Percentiles rank a stretch among this genome's conserved stretches.
Evolutionary conservation across 2,329 filamentous ascomycete species (phyloP).

Genomic region (Fusarium gaditjirri): DNA sequence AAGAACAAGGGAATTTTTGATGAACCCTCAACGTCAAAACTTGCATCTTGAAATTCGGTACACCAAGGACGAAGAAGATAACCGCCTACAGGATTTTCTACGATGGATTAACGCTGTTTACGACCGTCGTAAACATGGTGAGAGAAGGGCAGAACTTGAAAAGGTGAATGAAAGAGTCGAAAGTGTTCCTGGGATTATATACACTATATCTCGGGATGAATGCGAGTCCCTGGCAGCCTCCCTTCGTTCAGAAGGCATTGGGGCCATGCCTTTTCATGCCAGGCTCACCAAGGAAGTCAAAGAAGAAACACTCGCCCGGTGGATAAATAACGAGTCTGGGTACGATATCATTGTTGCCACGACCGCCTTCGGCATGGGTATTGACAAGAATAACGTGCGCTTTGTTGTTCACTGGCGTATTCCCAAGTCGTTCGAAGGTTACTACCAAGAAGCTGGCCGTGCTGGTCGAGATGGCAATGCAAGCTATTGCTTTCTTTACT

Average conservation of each 20-base stretch:
- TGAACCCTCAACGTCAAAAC: constrained; percentile 85
- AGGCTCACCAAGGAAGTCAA: constrained; percentile 75
- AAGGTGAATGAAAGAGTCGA: constrained; percentile 65
- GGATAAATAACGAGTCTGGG: constrained; percentile 77
- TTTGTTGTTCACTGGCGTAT: constrained; percentile 96
- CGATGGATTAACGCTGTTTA: constrained; percentile 81
- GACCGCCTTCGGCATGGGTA: constrained; percentile 97
- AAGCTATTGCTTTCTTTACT: constrained; percentile 88
- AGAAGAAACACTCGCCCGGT: constrained; percentile 75
- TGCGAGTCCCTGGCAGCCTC: constrained; percentile 76
- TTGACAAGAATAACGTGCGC: constrained; percentile 93
- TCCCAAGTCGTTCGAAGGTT: constrained; percentile 93
- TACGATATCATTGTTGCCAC: constrained; percentile 96
- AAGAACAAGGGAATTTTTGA: constrained; percentile 78
- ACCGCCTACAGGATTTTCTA: constrained; percentile 78
- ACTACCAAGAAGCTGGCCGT: constrained; percentile 94
- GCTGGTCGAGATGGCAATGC: constrained; percentile 91
- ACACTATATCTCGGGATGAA: constrained; percentile 78
- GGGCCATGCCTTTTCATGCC: constrained; percentile 78
- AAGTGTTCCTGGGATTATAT: constrained; percentile 81
- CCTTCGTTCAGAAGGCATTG: constrained; percentile 74
- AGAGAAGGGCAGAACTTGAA: constrained; percentile 68
- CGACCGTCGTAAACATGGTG: constrained; percentile 69
- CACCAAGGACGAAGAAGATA: constrained; percentile 78
- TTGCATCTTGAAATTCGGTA: constrained; percentile 92